Evolutionary conservation across 768 basidiomycete genomes (phyloP), one percentile per base, ranked within the genome.

Genomic region (Psilocybe sp.): DNA sequence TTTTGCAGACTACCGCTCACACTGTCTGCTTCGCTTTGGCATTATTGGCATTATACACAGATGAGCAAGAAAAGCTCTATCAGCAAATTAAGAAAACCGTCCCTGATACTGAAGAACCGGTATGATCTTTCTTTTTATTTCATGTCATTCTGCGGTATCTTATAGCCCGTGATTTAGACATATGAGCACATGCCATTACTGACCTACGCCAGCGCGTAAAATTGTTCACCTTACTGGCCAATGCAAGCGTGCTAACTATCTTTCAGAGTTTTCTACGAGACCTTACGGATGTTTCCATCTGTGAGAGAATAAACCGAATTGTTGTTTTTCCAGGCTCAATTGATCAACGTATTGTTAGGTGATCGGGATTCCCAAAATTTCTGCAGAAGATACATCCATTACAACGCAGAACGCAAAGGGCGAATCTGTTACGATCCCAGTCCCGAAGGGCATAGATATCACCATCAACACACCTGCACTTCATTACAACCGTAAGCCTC

Each of bases 251-350:
- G 18, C 28, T 9, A 44, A 47, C n/a, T 14, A 11, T 47, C 46
- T 14, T 33, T 36, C 34, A 79, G 78, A 12, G 75, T 77, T 2
- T 73, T 76, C 49, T 67, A 79, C 49, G 79, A 81, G 59, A 76
- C 78, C 2, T 59, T 79, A n/a, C 68, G 79, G 18, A 53, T 80
- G 62, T 79, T 69, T 47, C 69, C 74, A 32, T 70, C 78, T 15
- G 77, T 76, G 47, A 47, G 69, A 35, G 12, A 18, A 11, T 61
- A 14, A 3, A 35, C 8, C 23, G 9, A 41, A 46, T n/a, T n/a
- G n/a, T 31, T 32, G 16, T 12, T 37, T 16, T 3, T 7, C 23
- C 28, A n/a, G 15, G 12, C 19, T 13, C n/a, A 7, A 5, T 35
- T 40, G 23, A 43, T 49, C 14, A 20, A 42, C 13, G 38, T 48